Conservation (phyloP, 2,329 filamentous ascomycete species). For the Ampelomyces quisqualis region DNA sequence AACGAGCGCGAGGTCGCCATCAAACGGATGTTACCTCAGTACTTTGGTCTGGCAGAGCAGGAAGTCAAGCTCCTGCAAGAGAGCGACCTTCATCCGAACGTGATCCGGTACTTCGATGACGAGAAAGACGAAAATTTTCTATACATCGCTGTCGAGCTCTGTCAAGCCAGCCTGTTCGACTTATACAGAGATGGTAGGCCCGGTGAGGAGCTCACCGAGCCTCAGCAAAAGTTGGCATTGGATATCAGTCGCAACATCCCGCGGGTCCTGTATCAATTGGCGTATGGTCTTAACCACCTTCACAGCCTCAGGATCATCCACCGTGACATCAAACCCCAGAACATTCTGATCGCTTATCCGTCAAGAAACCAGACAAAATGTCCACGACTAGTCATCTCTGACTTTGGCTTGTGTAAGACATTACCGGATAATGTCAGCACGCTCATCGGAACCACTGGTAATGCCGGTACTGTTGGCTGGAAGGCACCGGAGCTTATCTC, state of each 20-base stretch:
- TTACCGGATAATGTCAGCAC: constrained; percentile 92
- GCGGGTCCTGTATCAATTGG: constrained; percentile 82
- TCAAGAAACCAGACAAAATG: constrained; percentile 67
- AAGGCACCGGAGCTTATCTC: constrained; percentile 90
- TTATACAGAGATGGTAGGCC: constrained; percentile 68
- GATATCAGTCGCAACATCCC: constrained; percentile 75
- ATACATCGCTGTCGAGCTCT: constrained; percentile 94
- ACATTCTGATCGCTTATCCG: constrained; percentile 78
- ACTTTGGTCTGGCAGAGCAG: constrained; percentile 92
- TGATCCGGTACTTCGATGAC: constrained; percentile 94
- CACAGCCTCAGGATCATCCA: constrained; percentile 94
- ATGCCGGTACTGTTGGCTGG: constrained; percentile 95
- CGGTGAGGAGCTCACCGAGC: constrained; percentile 54
- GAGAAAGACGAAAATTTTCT: constrained; percentile 86
- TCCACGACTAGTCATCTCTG: constrained; percentile 89
- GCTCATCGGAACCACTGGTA: constrained; percentile 89
- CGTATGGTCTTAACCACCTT: constrained; percentile 82
- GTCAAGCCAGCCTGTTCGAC: constrained; percentile 89
- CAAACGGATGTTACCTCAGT: constrained; percentile 94
- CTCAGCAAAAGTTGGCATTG: constrained; percentile 67
- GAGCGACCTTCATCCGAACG: constrained; percentile 93
- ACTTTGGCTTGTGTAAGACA: constrained; percentile 98
- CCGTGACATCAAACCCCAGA: constrained; percentile 95
- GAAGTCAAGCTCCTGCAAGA: constrained; percentile 88
- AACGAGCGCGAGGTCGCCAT: constrained; percentile 91